A percentile compares a stretch with the other conserved stretches of the same genome.
Conservation (phyloP, 495 filamentous ascomycete species). For the Hypoxylon fragiforme region DNA sequence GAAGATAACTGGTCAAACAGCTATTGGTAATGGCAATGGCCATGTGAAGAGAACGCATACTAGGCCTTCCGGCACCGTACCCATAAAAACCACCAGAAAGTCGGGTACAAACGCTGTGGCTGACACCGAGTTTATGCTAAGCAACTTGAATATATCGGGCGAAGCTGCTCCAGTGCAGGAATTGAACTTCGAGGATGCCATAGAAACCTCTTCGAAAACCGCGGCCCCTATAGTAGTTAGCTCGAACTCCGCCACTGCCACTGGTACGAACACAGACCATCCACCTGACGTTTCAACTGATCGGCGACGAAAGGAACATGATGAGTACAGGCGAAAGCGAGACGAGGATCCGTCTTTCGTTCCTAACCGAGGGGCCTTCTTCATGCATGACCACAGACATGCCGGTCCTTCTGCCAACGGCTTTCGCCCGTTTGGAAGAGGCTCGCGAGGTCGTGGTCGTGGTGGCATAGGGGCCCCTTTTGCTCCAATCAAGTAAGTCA, state of each 20-base stretch:
- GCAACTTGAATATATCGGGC: conserved; percentile 71
- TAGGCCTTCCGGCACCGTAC: conserved; percentile 33
- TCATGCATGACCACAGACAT: conserved; percentile 92
- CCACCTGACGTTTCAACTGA: conserved; percentile 60
- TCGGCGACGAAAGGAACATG: conserved; percentile 78
- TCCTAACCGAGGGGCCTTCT: conserved; percentile 92
- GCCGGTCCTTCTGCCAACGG: conserved; percentile 73
- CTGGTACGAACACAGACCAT: conserved; percentile 36
- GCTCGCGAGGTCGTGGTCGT: conserved; percentile 57
- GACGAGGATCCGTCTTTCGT: conserved; percentile 93
- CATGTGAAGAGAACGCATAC: conserved; percentile 42
- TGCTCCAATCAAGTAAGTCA: conserved; percentile 60
- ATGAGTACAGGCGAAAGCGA: conserved; percentile 83
- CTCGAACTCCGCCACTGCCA: conserved; percentile 41
- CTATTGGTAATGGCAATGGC: conserved; percentile 47
- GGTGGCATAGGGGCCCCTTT: conserved; percentile 55
- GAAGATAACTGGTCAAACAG: conserved; percentile 40
- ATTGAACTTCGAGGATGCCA: conserved; percentile 68
- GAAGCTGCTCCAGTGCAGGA: conserved; percentile 56
- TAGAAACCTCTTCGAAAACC: conserved; percentile 37
- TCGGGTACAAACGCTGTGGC: conserved; percentile 44
- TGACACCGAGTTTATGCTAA: conserved; percentile 90
- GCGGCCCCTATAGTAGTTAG: conserved; percentile 51
- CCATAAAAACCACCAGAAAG: conserved; percentile 45
- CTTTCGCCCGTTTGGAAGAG: conserved; percentile 69